Evolutionary conservation across 305 asterid species (phyloP).

Genomic region (Petunia hybrid): DNA sequence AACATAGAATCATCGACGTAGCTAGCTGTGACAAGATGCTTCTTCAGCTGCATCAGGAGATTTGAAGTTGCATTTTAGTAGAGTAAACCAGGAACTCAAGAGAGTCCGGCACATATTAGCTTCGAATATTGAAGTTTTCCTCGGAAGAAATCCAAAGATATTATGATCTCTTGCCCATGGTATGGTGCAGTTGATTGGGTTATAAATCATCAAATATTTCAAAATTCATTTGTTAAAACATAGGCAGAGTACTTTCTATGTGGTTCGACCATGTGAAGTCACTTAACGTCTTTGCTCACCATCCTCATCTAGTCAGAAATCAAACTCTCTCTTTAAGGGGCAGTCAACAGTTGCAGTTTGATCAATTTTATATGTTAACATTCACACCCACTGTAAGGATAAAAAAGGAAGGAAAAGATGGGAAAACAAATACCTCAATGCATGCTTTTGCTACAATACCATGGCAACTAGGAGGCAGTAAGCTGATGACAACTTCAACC

Average conservation of each 20-base stretch:
- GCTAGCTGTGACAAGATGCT: constrained; percentile 93
- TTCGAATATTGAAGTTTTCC: neutral
- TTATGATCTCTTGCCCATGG: neutral
- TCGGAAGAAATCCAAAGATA: neutral
- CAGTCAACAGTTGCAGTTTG: neutral
- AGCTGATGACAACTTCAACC: constrained; percentile 92
- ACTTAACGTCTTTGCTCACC: neutral
- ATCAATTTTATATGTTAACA: neutral
- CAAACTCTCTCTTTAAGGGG: neutral
- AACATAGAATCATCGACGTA: constrained; percentile 90
- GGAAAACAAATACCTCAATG: constrained; percentile 66
- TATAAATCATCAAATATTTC: neutral
- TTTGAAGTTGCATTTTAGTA: neutral
- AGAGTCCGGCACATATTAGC: neutral
- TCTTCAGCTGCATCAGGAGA: constrained; percentile 66
- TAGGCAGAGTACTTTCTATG: neutral
- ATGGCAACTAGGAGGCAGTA: constrained; percentile 92
- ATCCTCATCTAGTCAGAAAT: neutral
- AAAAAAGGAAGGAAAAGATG: neutral
- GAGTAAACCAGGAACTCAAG: constrained; percentile 1
- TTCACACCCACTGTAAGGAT: neutral
- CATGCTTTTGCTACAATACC: constrained; percentile 72
- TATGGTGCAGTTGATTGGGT: neutral
- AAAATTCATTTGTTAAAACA: neutral
- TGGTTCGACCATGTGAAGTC: neutral